These are phyloP conservation scores for Cryptococcus sp. DNA, from an alignment of 1,284 basidiomycete genomes.

Conservation along the genomic window DNA sequence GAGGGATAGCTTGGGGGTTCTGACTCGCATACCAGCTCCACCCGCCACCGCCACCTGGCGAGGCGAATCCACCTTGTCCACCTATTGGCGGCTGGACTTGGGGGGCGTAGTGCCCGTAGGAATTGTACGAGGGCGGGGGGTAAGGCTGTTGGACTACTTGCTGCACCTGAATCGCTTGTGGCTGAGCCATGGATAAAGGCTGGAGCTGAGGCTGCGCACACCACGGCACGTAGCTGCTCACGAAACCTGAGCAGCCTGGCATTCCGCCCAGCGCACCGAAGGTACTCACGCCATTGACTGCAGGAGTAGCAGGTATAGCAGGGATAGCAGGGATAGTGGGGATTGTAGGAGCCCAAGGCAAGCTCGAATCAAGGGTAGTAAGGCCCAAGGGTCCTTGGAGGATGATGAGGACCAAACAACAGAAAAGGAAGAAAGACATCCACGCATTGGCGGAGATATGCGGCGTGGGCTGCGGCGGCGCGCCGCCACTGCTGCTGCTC, in stretches of 20 bases:
- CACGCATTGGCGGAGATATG: slow-evolving; percentile 40
- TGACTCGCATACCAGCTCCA: slow-evolving; percentile 42
- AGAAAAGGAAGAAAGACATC: slow-evolving; percentile 47
- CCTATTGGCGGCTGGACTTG: slow-evolving; percentile 20
- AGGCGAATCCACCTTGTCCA: slow-evolving; percentile 33
- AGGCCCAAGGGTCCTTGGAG: slow-evolving; percentile 42
- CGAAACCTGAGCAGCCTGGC: slow-evolving; percentile 36
- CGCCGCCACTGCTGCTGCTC: slow-evolving; percentile 2
- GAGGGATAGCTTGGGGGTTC: neutral
- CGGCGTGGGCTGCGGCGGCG: slow-evolving; percentile 25
- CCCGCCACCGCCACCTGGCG: slow-evolving; percentile 27
- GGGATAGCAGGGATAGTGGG: neutral
- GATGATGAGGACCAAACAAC: slow-evolving; percentile 43
- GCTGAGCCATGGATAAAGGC: slow-evolving; percentile 6
- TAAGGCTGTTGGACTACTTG: slow-evolving; percentile 13
- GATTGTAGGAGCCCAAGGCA: neutral
- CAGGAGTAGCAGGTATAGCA: slow-evolving; percentile 1
- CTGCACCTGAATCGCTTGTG: slow-evolving; percentile 14
- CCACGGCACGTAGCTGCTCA: slow-evolving; percentile 35
- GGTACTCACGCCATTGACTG: neutral
- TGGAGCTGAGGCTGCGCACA: slow-evolving; percentile 20
- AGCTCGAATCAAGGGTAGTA: slow-evolving; percentile 6
- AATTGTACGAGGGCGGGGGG: neutral
- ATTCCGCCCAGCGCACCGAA: slow-evolving; percentile 16
- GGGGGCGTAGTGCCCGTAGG: neutral